Percentiles rank a stretch among this genome's conserved stretches.
phyloP scores from a whole-genome alignment of 768 basidiomycete genomes.

The Xanthoconium purpureum region DNA sequence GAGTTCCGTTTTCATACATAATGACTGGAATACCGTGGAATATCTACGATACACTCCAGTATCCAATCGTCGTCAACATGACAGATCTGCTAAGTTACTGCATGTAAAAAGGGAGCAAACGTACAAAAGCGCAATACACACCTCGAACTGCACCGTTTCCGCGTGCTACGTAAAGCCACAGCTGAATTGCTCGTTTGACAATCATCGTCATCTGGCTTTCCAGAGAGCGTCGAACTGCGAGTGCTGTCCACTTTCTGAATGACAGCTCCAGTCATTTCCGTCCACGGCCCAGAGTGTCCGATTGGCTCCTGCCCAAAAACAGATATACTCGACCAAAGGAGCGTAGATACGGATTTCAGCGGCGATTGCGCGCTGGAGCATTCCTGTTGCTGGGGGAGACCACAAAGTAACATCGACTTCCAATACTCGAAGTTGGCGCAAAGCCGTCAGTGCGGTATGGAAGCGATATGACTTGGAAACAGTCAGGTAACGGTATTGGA shows the following conservation, averaged over 20 bases:
- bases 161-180: conserved; percentile 28
- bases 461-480: conserved; percentile 32
- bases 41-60: conserved; percentile 23
- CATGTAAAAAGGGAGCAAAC: conserved; percentile 19
- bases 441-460: conserved; percentile 32
- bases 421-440: conserved; percentile 34
- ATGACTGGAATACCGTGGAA: conserved; percentile 24
- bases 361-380: conserved; percentile 35
- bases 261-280: conserved; percentile 36
- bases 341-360: conserved; percentile 39
- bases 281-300: conserved; percentile 32
- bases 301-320: conserved; percentile 33
- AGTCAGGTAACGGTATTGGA: conserved; percentile 21
- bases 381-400: conserved; percentile 30
- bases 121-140: conserved; percentile 26
- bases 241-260: conserved; percentile 26
- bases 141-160: conserved; percentile 17
- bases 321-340: conserved; percentile 33
- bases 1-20: conserved; percentile 30
- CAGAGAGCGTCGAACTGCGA: conserved; percentile 29
- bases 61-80: conserved; percentile 17
- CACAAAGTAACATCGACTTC: conserved; percentile 39
- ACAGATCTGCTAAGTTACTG: conserved; percentile 18
- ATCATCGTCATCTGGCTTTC: conserved; percentile 23
- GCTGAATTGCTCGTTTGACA: conserved; percentile 13